Base-by-base conservation (phyloP, 1,284 basidiomycete genomes). In the Lentinula novae-zelandiae region DNA sequence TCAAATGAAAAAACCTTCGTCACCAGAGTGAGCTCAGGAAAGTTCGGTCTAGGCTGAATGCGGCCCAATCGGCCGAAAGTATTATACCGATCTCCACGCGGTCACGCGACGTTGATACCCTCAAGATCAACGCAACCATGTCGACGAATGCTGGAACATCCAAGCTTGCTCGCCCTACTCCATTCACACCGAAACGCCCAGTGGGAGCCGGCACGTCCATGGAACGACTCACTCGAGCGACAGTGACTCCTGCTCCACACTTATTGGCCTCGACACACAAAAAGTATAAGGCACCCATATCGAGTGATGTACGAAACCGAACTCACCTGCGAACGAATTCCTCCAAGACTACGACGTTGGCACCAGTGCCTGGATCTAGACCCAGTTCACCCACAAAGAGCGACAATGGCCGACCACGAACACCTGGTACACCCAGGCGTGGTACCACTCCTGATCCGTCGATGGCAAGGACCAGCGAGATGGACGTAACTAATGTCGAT, bases 401-500 rank as follows among this genome's bases (percentile, higher is more conserved):
- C 71, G 71, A 74, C n/a, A 64, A 69, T 20, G 64, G 63, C 2
- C 70, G 84, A 17, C 82, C 85, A n/a, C 80, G 79, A 68, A 83
- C 82, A 33, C 83, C 83, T 20, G 75, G 75, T 8, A 82, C 80
- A 1, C 81, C 84, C 2, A 51, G 53, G 27, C 53, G 53, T 7
- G 65, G 72, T 57, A 76, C 82, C 20, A 76, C 75, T 71, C 58
- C 73, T 72, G 63, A 75, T 52, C 82, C 81, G 0, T 71, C 68
- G 17, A 67, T 78, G n/a, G 76, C 78, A 67, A 77, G 80, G 36
- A 70, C 75, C 6, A 86, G 84, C 66, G 84, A 87, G 67, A 88
- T 89, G 85, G 89, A 91, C 63, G 84, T 90, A n/a, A 87, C 82
- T 70, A 81, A 83, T 59, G 78, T 90, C 38, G 87, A 91, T 69